These are phyloP conservation scores for Leccinum truebloodii DNA, from an alignment of 768 basidiomycete species.

Conservation along the genomic window DNA sequence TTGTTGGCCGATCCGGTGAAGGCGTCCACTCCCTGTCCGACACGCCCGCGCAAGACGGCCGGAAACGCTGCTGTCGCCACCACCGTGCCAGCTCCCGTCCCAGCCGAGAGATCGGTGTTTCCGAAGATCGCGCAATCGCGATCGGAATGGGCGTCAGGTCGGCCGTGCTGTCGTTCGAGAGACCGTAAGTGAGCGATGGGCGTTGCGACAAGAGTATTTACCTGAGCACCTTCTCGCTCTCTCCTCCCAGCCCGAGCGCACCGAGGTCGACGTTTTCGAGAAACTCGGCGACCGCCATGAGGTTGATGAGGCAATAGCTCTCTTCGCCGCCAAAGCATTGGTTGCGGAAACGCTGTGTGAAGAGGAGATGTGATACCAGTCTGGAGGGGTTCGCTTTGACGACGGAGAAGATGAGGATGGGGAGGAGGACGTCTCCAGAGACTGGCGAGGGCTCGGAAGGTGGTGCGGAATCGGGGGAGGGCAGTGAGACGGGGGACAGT, in stretches of 20 bases:
- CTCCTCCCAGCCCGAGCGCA: constrained; percentile 61
- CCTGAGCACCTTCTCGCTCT: constrained; percentile 62
- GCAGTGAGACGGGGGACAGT: neutral
- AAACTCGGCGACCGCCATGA: constrained; percentile 95
- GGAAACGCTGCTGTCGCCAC: constrained; percentile 33
- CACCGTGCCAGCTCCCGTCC: constrained; percentile 16
- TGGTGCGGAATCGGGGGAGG: constrained; percentile 13
- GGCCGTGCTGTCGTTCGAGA: constrained; percentile 52
- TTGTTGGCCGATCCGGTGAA: constrained; percentile 82
- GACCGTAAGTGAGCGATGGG: neutral
- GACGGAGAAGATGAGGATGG: constrained; percentile 90
- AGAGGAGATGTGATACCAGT: constrained; percentile 56
- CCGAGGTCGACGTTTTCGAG: constrained; percentile 91
- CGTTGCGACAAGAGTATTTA: constrained; percentile 26
- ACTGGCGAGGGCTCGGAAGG: constrained; percentile 47
- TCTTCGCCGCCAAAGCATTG: constrained; percentile 58
- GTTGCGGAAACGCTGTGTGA: constrained; percentile 36
- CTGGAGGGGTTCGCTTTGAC: constrained; percentile 90
- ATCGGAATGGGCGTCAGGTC: constrained; percentile 83
- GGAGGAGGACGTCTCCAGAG: constrained; percentile 88
- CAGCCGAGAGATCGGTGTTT: constrained; percentile 38
- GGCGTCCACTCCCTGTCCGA: constrained; percentile 78
- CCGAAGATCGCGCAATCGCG: constrained; percentile 44
- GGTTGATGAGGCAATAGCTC: constrained; percentile 90
- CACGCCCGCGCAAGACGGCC: constrained; percentile 66